These are phyloP conservation scores for Pythium sukuiense DNA, from an alignment of 352 stramenopile genomes.

Conservation along the genomic window DNA sequence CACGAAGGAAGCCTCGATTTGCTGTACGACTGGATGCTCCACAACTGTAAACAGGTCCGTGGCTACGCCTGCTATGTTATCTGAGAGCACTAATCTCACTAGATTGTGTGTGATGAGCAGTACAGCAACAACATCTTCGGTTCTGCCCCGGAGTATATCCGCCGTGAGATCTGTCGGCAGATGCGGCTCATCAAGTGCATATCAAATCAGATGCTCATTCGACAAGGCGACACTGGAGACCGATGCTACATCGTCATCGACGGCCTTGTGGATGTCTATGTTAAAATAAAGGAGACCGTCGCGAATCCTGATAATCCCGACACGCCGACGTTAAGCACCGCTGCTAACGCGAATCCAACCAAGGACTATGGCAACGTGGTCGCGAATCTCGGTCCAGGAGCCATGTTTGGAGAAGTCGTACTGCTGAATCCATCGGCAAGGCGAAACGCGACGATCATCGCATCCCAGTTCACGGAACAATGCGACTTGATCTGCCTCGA, in stretches of 20 bases:
- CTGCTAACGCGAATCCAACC: background rate
- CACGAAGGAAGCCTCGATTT: constrained; percentile 71
- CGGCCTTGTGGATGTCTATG: constrained; percentile 69
- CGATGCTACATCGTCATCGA: constrained; percentile 82
- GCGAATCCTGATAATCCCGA: constrained; percentile 1
- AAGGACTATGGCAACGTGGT: constrained; percentile 61
- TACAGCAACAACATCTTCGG: constrained; percentile 86
- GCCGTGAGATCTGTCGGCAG: constrained; percentile 74
- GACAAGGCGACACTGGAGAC: constrained; percentile 69
- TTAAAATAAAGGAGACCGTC: constrained; percentile 50
- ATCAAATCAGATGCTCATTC: constrained; percentile 58
- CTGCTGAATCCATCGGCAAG: constrained; percentile 62
- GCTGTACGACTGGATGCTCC: constrained; percentile 79
- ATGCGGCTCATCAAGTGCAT: constrained; percentile 69
- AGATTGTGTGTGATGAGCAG: constrained; percentile 8
- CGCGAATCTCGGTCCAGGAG: constrained; percentile 59
- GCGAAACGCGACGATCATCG: constrained; percentile 70
- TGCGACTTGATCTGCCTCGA: constrained; percentile 73
- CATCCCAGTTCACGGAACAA: constrained; percentile 60
- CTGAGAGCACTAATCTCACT: background rate
- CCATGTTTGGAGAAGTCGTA: constrained; percentile 80
- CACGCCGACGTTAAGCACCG: background rate
- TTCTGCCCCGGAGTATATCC: constrained; percentile 70
- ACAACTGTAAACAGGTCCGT: constrained; percentile 67
- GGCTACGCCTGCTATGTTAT: background rate